A percentile compares a stretch with the other conserved stretches of the same genome.
Evolutionary conservation across 2,329 filamentous ascomycete species (phyloP).

Genomic region (Fonsecaea multimorphosa): DNA sequence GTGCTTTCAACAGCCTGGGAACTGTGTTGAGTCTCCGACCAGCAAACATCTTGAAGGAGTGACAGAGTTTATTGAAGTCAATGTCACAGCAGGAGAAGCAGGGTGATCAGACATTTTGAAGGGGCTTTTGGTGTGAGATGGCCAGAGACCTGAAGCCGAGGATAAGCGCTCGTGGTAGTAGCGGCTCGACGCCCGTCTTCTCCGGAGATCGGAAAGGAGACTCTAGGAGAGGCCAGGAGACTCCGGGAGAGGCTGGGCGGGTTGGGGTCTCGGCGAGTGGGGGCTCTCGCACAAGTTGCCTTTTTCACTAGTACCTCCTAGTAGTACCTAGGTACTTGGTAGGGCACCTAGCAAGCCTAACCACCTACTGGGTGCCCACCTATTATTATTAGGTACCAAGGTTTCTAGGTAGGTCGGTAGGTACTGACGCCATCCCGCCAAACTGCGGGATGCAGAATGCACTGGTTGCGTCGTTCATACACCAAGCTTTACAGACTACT

Average conservation of each 20-base stretch:
- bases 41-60: slow-evolving; percentile 21
- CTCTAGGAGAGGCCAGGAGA: too few relatives aligned
- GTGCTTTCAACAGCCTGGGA: slow-evolving; percentile 17
- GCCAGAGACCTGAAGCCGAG: slow-evolving; percentile 15
- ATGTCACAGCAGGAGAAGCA: not conserved
- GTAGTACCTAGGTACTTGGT: too few relatives aligned
- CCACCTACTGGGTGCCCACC: too few relatives aligned
- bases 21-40: slow-evolving; percentile 23
- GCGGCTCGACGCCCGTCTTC: not conserved
- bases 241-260: too few relatives aligned
- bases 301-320: too few relatives aligned
- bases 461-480: not conserved
- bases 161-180: slow-evolving; percentile 28
- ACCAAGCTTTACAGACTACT: not conserved
- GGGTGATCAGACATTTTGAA: slow-evolving; percentile 20
- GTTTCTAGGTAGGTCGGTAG: too few relatives aligned
- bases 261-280: too few relatives aligned
- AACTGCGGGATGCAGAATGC: not conserved
- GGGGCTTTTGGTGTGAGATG: slow-evolving; percentile 14
- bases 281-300: too few relatives aligned
- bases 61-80: not conserved
- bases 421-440: too few relatives aligned
- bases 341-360: too few relatives aligned
- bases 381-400: too few relatives aligned
- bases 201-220: slow-evolving; percentile 1